Conservation (phyloP, 164 flowering plant genomes). For the Houttuynia cordata region DNA sequence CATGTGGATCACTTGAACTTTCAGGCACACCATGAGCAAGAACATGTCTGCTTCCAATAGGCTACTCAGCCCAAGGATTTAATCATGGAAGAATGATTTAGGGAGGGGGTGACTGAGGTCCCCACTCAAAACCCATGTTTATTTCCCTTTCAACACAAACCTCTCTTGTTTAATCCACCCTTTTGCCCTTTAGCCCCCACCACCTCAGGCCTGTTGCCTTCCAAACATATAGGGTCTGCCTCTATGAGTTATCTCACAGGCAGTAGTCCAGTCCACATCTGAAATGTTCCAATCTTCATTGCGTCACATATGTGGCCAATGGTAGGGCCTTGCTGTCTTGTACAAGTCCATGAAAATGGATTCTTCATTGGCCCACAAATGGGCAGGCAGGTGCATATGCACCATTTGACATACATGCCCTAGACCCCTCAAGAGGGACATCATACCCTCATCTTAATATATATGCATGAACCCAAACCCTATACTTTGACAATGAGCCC, state of each 20-base stretch:
- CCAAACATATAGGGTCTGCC: not conserved
- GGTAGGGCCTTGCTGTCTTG: not conserved
- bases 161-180: not conserved
- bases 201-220: not conserved
- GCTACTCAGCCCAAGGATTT: not conserved
- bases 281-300: not conserved
- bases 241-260: not conserved
- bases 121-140: conserved; percentile 1
- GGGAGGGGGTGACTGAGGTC: not conserved
- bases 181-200: not conserved
- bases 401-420: not conserved
- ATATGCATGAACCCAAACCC: not conserved
- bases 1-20: not conserved
- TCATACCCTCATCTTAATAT: not conserved
- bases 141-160: not conserved
- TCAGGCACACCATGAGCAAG: not conserved
- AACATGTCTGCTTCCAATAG: not conserved
- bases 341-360: not conserved
- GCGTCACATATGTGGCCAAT: not conserved
- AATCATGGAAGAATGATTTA: conserved; percentile 6
- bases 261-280: not conserved
- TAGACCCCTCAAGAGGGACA: not conserved
- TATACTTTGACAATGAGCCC: not conserved
- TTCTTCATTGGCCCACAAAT: not conserved
- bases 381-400: conserved; percentile 1